Evolutionary conservation across 2,329 filamentous ascomycete genomes (phyloP).

Genomic region (Acrodontium crateriforme): DNA sequence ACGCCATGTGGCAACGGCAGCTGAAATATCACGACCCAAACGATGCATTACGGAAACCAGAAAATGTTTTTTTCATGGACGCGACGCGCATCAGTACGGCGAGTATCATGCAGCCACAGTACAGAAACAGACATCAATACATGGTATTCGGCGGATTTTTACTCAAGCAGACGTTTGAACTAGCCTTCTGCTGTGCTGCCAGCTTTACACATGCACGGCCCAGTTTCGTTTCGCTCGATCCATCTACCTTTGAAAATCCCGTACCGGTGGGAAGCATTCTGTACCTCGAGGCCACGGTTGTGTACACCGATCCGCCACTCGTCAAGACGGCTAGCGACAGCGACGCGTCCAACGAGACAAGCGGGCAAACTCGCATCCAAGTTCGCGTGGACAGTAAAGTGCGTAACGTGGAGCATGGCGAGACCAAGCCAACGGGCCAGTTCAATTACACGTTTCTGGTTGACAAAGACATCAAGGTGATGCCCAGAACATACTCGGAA

Average conservation of each 20-base stretch:
- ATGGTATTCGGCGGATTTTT: slow-evolving; percentile 71
- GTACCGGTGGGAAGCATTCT: slow-evolving; percentile 62
- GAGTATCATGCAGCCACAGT: slow-evolving; percentile 63
- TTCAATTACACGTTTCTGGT: slow-evolving; percentile 66
- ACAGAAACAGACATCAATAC: slow-evolving; percentile 52
- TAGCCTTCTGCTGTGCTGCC: slow-evolving; percentile 62
- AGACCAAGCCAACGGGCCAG: slow-evolving; percentile 53
- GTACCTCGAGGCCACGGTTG: slow-evolving; percentile 58
- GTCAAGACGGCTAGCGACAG: slow-evolving; percentile 26
- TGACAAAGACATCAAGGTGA: slow-evolving; percentile 49
- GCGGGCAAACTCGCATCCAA: slow-evolving; percentile 46
- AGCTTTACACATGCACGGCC: slow-evolving; percentile 56
- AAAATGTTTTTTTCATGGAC: slow-evolving; percentile 48
- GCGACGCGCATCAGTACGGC: slow-evolving; percentile 50
- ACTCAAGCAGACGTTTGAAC: slow-evolving; percentile 60
- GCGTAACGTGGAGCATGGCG: slow-evolving; percentile 55
- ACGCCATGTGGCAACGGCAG: slow-evolving; percentile 59
- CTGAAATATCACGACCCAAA: slow-evolving; percentile 50
- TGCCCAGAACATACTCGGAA: slow-evolving; percentile 49
- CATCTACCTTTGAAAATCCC: slow-evolving; percentile 60
- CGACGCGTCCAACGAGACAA: slow-evolving; percentile 18
- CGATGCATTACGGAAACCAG: slow-evolving; percentile 38
- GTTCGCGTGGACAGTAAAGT: slow-evolving; percentile 61
- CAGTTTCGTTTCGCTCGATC: slow-evolving; percentile 59
- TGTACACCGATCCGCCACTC: slow-evolving; percentile 53